Evolutionary conservation across 495 filamentous ascomycete genomes (phyloP).

Genomic region (Hyaloscypha finlandica): DNA sequence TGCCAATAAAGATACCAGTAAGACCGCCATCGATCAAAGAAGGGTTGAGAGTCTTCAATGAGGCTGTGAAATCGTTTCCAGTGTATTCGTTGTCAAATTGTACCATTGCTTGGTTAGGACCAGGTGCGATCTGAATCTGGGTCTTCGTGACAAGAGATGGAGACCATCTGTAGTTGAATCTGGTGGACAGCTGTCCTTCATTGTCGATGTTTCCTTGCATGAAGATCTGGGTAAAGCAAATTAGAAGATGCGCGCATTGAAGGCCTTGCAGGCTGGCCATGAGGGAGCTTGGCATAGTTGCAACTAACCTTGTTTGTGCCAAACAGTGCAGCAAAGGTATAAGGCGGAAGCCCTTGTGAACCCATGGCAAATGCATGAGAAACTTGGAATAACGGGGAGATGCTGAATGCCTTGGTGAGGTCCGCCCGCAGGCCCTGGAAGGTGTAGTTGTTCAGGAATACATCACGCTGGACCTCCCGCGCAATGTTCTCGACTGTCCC

Average conservation of each 20-base stretch:
- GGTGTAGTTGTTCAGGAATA: conserved; percentile 91
- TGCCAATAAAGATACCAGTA: conserved; percentile 92
- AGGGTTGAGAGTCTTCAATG: conserved; percentile 91
- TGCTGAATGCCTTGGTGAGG: conserved; percentile 90
- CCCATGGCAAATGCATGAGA: conserved; percentile 97
- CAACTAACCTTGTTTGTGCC: conserved; percentile 83
- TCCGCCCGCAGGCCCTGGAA: conserved; percentile 95
- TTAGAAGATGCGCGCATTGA: conserved; percentile 7
- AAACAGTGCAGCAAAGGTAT: conserved; percentile 90
- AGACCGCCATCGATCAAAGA: conserved; percentile 86
- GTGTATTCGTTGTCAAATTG: conserved; percentile 93
- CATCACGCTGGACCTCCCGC: conserved; percentile 91
- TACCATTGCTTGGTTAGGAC: conserved; percentile 68
- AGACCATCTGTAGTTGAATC: conserved; percentile 89
- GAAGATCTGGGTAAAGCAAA: conserved; percentile 64
- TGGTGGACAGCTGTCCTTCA: conserved; percentile 75
- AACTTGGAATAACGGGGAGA: conserved; percentile 92
- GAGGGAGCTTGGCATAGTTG: neutral
- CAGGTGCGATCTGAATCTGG: conserved; percentile 74
- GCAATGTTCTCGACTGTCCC: conserved; percentile 90
- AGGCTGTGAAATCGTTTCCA: conserved; percentile 88
- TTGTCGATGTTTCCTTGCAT: conserved; percentile 95
- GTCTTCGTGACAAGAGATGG: conserved; percentile 77
- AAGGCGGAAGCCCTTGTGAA: conserved; percentile 81
- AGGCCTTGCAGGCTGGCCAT: neutral